A percentile compares a stretch with the other conserved stretches of the same genome.
Conservation (phyloP, 2,329 filamentous ascomycete genomes). For the Cladosporium sp. region DNA sequence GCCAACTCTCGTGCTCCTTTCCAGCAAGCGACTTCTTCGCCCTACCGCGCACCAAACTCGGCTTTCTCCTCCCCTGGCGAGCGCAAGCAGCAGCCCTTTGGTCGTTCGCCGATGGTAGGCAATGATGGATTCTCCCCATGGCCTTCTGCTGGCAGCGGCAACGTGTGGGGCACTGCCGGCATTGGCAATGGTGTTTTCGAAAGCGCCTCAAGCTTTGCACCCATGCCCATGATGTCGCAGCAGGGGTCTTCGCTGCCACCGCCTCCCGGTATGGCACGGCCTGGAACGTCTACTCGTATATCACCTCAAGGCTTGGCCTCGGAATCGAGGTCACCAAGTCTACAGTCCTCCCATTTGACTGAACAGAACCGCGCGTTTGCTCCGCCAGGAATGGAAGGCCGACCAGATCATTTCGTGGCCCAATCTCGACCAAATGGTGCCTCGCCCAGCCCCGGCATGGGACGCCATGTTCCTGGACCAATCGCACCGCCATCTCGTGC, state of each 20-base stretch:
- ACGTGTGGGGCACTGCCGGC: conserved; percentile 70
- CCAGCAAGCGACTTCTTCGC: conserved; percentile 18
- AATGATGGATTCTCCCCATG: conserved; percentile 25
- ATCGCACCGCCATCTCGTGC: conserved; percentile 33
- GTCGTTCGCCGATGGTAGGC: conserved; percentile 25
- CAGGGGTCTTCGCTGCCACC: conserved; percentile 23
- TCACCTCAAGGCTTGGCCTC: conserved; percentile 27
- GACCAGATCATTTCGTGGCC: conserved; percentile 23
- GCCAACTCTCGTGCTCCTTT: conserved; percentile 21
- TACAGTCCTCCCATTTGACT: conserved; percentile 21
- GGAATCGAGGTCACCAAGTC: conserved; percentile 23
- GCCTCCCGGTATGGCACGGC: conserved; percentile 30
- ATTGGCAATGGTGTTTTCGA: conserved; percentile 76
- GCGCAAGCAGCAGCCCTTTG: conserved; percentile 29
- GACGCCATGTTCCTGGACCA: conserved; percentile 30
- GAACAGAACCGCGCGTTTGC: conserved; percentile 13
- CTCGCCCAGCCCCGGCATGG: conserved; percentile 27
- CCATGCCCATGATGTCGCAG: conserved; percentile 21
- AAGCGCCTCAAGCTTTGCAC: conserved; percentile 25
- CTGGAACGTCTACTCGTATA: conserved; percentile 27
- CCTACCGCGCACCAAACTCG: conserved; percentile 35
- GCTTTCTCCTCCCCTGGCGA: conserved; percentile 37
- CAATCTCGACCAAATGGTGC: conserved; percentile 26
- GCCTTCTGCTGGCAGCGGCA: conserved; percentile 45
- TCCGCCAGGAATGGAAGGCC: conserved; percentile 18